Conservation (phyloP, 2,329 filamentous ascomycete species). For the Pyrenophora teres region DNA sequence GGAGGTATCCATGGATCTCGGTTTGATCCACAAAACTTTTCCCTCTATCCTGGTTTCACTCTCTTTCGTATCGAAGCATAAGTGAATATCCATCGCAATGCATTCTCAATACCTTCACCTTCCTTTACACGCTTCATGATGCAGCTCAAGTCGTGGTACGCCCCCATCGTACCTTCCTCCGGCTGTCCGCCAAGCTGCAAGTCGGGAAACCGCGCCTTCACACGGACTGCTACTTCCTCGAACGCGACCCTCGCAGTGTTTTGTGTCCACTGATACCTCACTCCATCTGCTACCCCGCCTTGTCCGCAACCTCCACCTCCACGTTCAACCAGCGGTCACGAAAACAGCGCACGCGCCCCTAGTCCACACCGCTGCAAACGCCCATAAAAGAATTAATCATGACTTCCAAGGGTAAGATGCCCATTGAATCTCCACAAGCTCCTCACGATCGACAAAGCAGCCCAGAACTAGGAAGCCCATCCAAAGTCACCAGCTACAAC, state of each 20-base stretch:
- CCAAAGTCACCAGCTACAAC: conserved; percentile 43
- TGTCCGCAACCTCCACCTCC: conserved; percentile 3
- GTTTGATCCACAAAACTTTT: too few relatives aligned
- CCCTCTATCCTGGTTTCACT: too few relatives aligned
- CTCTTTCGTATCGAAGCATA: too few relatives aligned
- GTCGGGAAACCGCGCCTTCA: conserved; percentile 2
- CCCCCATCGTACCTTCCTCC: neutral
- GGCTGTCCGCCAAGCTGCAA: neutral
- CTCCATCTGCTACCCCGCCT: neutral
- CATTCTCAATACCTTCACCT: too few relatives aligned
- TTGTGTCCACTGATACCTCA: neutral
- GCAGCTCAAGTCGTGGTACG: too few relatives aligned
- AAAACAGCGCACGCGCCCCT: conserved; percentile 1
- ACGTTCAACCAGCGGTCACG: conserved; percentile 5
- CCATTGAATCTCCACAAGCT: conserved; percentile 2
- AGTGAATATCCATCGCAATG: neutral
- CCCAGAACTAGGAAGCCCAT: conserved; percentile 38
- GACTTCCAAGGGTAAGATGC: neutral
- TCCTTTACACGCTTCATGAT: too few relatives aligned
- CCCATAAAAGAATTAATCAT: neutral
- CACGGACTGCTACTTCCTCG: conserved; percentile 3
- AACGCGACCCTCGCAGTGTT: neutral
- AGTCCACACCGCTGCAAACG: conserved; percentile 5
- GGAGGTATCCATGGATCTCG: too few relatives aligned
- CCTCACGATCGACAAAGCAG: conserved; percentile 17